Evolutionary conservation across 306 rosid genomes (phyloP), one percentile per base, ranked within the genome.

Genomic region (Glycyrrhiza uralensis): DNA sequence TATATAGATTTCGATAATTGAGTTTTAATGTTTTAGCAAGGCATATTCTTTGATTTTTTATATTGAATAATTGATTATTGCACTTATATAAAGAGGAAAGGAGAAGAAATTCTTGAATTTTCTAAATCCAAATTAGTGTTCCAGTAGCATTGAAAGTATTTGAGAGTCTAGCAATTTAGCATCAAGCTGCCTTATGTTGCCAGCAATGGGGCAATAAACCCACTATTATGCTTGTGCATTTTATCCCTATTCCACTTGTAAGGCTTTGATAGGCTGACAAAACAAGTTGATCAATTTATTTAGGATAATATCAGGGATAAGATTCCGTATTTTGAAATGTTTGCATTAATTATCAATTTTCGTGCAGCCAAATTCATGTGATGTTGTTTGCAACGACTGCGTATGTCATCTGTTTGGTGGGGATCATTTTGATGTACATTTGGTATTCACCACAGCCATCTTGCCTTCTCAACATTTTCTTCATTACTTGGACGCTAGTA

Each of bases 371-470:
- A 78, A 89, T 95, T 72, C 91, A 95, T 66, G 86, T 88, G 72
- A 89, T 86, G 88, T 72, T 95, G 26, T 80, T 95, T 55, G 96
- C 97, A 67, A 91, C 97, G 14, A 54, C 79, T 15, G 89, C 96
- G 50, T 89, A 91, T 74, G 89, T 95, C 13, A 74, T 95, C 60
- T 91, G 99, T 87, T 66, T 95, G 77, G 80, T 82, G 77, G 99
- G 99, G 79, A 88, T 95, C 77, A 84, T 95, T 79, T 61, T 90
- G 90, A 91, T 95, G 99, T 95, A 89, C 91, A 88, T 95, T 79
- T 95, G 99, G 99, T 95, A 95, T 84, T 85, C 87, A 62, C 97
- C 99, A n/a, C 81, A 91, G 39, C 91, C 96, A 64, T 80, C 99
- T 84, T 95, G 99, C 88, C 90, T 95, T 75, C 97, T 95, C 72